A percentile compares a stretch with the other conserved stretches of the same genome.
These are phyloP conservation scores for Aspergillus alliaceus DNA, from an alignment of 2,329 filamentous ascomycete genomes.

Conservation along the genomic window DNA sequence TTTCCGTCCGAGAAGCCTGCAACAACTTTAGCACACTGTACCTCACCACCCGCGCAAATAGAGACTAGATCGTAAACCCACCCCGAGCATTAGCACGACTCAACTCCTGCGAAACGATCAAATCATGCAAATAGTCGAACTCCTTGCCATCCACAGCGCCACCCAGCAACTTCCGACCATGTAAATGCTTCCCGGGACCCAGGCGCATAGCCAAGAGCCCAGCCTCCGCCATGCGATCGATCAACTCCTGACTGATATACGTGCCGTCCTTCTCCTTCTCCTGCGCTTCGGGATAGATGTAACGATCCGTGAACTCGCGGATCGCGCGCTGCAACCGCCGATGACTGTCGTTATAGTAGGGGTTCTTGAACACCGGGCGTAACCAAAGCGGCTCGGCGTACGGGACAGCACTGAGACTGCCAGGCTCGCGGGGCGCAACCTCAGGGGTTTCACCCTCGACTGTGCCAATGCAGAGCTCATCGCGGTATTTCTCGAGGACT, in stretches of 20 bases:
- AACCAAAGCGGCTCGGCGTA: slow-evolving; percentile 87
- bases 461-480: slow-evolving; percentile 71
- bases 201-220: slow-evolving; percentile 79
- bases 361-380: slow-evolving; percentile 70
- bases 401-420: slow-evolving; percentile 73
- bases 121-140: slow-evolving; percentile 85
- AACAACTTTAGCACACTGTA: not conserved
- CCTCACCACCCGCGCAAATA: not conserved
- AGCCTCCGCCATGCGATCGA: slow-evolving; percentile 73
- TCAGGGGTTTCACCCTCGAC: slow-evolving; percentile 73
- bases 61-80: slow-evolving; percentile 8
- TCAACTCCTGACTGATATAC: slow-evolving; percentile 68
- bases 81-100: slow-evolving; percentile 68
- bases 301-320: slow-evolving; percentile 69
- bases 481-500: slow-evolving; percentile 76
- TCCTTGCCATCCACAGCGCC: slow-evolving; percentile 74
- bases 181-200: slow-evolving; percentile 78
- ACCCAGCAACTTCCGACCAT: slow-evolving; percentile 66
- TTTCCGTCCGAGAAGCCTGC: slow-evolving; percentile 78
- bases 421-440: slow-evolving; percentile 67
- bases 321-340: slow-evolving; percentile 66
- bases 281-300: slow-evolving; percentile 72
- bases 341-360: slow-evolving; percentile 79
- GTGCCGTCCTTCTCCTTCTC: slow-evolving; percentile 73
- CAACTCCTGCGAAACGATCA: slow-evolving; percentile 74